A percentile compares a stretch with the other conserved stretches of the same genome.
These are phyloP conservation scores for Neofusicoccum kwambonambiense DNA, from an alignment of 2,329 filamentous ascomycete genomes.

Conservation along the genomic window DNA sequence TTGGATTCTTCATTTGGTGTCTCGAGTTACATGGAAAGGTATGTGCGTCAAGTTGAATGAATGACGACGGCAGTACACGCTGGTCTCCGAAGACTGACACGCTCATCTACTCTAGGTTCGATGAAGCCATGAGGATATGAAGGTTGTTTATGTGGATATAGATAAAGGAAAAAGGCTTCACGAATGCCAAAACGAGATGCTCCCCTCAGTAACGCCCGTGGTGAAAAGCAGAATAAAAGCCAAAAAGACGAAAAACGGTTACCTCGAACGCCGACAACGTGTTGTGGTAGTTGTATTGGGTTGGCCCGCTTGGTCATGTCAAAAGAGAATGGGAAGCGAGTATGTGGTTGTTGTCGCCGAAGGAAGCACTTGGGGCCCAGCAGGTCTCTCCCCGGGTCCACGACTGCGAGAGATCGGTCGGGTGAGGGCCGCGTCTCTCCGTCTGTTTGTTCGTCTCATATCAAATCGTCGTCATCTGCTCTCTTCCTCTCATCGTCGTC, in stretches of 20 bases:
- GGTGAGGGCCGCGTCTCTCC: neutral
- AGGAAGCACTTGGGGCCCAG: conserved; percentile 7
- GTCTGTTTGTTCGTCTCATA: conserved; percentile 13
- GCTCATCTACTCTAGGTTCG: conserved; percentile 13
- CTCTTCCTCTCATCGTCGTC: neutral
- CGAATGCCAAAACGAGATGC: neutral
- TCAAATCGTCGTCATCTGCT: neutral
- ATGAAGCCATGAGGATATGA: neutral
- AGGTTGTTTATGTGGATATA: neutral
- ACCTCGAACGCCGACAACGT: conserved; percentile 11
- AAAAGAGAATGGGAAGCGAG: neutral
- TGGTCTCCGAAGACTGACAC: neutral
- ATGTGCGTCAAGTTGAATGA: neutral
- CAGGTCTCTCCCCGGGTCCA: neutral
- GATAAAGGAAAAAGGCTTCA: neutral
- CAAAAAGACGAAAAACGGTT: conserved; percentile 3
- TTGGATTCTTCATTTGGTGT: too few relatives aligned
- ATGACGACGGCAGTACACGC: neutral
- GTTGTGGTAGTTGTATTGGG: neutral
- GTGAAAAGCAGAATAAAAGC: neutral
- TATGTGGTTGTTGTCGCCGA: neutral
- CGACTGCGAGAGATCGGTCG: conserved; percentile 1
- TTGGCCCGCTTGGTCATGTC: neutral
- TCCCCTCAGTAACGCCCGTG: neutral
- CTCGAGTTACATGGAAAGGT: neutral